Evolutionary conservation across 306 rosid genomes (phyloP), one percentile per base, ranked within the genome.

Genomic region (Medicago arabica): DNA sequence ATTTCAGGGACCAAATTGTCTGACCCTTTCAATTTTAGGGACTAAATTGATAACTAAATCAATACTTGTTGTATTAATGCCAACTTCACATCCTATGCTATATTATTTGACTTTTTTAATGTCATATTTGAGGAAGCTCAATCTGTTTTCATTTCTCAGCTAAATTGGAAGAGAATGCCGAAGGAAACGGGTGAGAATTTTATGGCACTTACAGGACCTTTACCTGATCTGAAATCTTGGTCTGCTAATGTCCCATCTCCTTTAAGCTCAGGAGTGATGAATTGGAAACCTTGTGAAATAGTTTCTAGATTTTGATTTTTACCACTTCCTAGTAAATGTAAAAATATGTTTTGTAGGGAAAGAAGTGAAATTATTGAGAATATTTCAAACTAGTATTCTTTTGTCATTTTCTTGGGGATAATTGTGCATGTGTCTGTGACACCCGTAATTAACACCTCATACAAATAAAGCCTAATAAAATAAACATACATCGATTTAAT

Each of bases 181-280:
- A 85, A 75, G 57, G 83, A 57, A 73, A 69, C 53, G 25, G 97
- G 99, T 71, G 93, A 61, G 76, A 95, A 90, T 83, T 88, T 83
- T 75, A 87, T 92, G 84, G 97, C 97, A 76, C 70, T 95, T 54
- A 92, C 97, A 1, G 99, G 96, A 78, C 83, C 96, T 41, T 85
- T 86, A 55, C 97, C 96, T 31, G 90, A 94, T 72, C 63, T 90
- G 77, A 49, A 78, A 19, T 83, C 89, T 50, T 92, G 99, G 99
- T 89, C 96, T 77, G 84, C 85, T 46, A 83, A 76, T 65, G 86
- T 92, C 62, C 88, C 91, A 17, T 83, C 78, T 44, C 91, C 97
- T 47, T 85, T 90, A 65, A 86, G 82, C 46, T 13, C 19, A 60
- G 71, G 76, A 60, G 97, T 95, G 72, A 89, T 78, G 80, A 80